Conservation (phyloP, 2,329 filamentous ascomycete genomes). For the Emericellopsis cladophorae region DNA sequence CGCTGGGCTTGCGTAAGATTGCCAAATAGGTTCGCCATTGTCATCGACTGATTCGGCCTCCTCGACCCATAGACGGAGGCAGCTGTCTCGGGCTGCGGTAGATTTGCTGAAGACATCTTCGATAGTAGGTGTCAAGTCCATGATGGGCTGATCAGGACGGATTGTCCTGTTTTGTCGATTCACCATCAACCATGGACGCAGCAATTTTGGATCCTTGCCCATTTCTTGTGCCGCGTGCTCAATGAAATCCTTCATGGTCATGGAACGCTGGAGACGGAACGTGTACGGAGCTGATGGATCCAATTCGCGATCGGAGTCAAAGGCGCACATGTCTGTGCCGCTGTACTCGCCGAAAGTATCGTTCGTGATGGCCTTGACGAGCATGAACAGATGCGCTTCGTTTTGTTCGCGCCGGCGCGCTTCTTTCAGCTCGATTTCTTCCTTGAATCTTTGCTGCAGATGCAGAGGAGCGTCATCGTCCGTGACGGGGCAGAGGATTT, state of each 20-base stretch:
- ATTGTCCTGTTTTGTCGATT: conserved; percentile 97
- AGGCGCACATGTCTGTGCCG: conserved; percentile 69
- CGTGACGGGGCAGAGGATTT: conserved; percentile 66
- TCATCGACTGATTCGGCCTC: conserved; percentile 51
- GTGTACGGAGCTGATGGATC: conserved; percentile 58
- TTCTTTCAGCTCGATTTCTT: conserved; percentile 68
- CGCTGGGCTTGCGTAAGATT: conserved; percentile 44
- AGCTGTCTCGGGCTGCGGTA: conserved; percentile 50
- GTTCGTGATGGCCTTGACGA: conserved; percentile 69
- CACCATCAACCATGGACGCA: conserved; percentile 94
- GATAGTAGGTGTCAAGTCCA: conserved; percentile 62
- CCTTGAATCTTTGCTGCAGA: conserved; percentile 64
- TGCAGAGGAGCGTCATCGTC: conserved; percentile 70
- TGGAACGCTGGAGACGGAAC: conserved; percentile 64
- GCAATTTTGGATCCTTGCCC: conserved; percentile 50
- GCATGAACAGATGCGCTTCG: conserved; percentile 88
- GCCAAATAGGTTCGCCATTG: conserved; percentile 63
- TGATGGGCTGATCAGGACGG: conserved; percentile 77
- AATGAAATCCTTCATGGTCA: conserved; percentile 64
- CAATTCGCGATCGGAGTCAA: conserved; percentile 50
- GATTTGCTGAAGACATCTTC: conserved; percentile 51
- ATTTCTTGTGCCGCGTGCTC: conserved; percentile 58
- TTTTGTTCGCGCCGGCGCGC: conserved; percentile 77
- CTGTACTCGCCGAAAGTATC: conserved; percentile 70
- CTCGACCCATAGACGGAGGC: conserved; percentile 81